Conservation (phyloP, 148 eudicot genomes). For the Diospyros lotus region DNA sequence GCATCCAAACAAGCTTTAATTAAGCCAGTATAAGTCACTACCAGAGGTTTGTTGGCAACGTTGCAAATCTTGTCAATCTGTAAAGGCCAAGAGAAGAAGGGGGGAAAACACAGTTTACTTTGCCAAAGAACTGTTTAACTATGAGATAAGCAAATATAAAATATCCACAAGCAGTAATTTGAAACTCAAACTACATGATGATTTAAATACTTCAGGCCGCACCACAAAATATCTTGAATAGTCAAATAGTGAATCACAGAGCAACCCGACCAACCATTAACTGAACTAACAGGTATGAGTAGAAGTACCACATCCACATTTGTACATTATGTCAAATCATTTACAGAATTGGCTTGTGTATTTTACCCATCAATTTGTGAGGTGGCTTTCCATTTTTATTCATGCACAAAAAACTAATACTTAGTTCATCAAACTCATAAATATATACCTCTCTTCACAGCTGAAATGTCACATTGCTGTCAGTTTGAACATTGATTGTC, state of each 20-base stretch:
- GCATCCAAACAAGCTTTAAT: constrained; percentile 72
- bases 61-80: constrained; percentile 88
- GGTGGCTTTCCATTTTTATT: not conserved
- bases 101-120: not conserved
- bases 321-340: not conserved
- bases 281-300: not conserved
- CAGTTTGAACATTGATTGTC: not conserved
- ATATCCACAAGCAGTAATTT: not conserved
- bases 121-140: not conserved
- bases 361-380: not conserved
- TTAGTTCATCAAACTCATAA: not conserved
- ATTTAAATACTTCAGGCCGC: not conserved
- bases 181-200: not conserved
- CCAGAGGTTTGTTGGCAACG: constrained; percentile 85
- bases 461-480: not conserved
- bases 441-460: not conserved
- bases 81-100: not conserved
- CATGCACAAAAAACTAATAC: not conserved
- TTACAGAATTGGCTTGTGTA: not conserved
- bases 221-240: not conserved
- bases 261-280: not conserved
- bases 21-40: constrained; percentile 85
- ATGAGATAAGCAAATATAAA: not conserved
- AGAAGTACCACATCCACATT: not conserved
- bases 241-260: too few species aligned